Evolutionary conservation across 208 protist species (phyloP), one percentile per base, ranked within the genome.

Genomic region (Crithidia mellificae): DNA sequence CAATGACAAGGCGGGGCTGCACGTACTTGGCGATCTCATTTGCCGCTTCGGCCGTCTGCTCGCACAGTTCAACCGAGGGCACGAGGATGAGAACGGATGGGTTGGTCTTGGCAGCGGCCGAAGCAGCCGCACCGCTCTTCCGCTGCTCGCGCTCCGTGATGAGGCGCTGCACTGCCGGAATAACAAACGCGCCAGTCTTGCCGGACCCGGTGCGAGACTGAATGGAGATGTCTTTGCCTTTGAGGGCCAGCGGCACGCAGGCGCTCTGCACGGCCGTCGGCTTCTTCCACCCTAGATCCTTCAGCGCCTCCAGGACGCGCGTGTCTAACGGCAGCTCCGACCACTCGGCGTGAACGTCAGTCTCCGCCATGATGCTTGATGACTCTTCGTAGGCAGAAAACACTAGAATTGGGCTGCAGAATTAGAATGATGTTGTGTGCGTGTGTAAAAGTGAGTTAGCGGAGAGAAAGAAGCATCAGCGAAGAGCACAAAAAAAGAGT

Each of bases 51-150:
- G 77, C 80, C 25, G 96, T 98, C 81, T 98, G 98, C 70, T 96
- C 87, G 74, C 96, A 98, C 38, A 99, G 77, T 72, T 99, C 97
- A 19, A 96, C 85, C 8, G 97, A 98, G 9, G 98, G 97, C 14
- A 99, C 89, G 0, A 99, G 80, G 24, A 99, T 85, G 41, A 99
- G 79, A 8, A 86, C 97, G n/a, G 87, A 56, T 0, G 97, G 84
- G 54, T 91, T 89, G 25, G 53, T 24, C 41, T 47, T 27, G 1
- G 59, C 25, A 6, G 36, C 27, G 15, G 41, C 12, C 41, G 41
- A 6, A 5, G 15, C 41, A n/a, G 41, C 4, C 12, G 8, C 4
- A 15, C 41, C 17, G 41, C 19, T 85, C 84, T 11, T 34, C 30
- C 30, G 46, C 51, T 84, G 79, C 78, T 90, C 84, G 14, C 83